A percentile compares a stretch with the other conserved stretches of the same genome.
Evolutionary conservation across 306 rosid genomes (phyloP).

Genomic region (Dalbergia cochinchinensis): DNA sequence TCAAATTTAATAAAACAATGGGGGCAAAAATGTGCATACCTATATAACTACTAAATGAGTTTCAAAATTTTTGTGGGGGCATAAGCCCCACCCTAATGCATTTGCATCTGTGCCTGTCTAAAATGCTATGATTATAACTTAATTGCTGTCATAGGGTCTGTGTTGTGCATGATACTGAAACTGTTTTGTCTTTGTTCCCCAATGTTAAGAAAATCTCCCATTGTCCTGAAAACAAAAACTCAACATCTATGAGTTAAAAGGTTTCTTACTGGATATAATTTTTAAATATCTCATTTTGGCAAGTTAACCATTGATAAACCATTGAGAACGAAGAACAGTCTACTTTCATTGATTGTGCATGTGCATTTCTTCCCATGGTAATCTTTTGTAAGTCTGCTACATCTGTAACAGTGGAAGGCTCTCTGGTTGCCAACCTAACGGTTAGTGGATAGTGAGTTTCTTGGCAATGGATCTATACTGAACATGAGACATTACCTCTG

Average conservation of each 20-base stretch:
- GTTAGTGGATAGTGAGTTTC: slow-evolving; percentile 16
- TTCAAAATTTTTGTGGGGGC: no score
- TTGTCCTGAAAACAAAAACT: slow-evolving; percentile 2
- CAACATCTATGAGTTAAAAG: neutral
- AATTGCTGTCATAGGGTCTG: slow-evolving; percentile 3
- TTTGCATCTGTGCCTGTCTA: no score
- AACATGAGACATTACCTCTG: slow-evolving; percentile 9
- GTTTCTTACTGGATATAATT: slow-evolving; percentile 12
- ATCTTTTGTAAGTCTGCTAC: slow-evolving; percentile 15
- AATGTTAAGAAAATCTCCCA: neutral
- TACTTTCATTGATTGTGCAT: neutral
- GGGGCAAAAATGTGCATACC: no score
- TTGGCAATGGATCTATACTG: slow-evolving; percentile 19
- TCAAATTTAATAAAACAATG: no score
- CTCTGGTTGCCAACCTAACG: slow-evolving; percentile 9
- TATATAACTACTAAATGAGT: no score
- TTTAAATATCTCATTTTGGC: slow-evolving; percentile 6
- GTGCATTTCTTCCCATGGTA: neutral
- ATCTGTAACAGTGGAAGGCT: slow-evolving; percentile 12
- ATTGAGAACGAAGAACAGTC: slow-evolving; percentile 12
- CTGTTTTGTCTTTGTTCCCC: neutral
- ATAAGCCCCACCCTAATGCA: no score
- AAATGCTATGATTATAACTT: neutral
- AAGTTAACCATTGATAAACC: neutral
- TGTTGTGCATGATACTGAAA: slow-evolving; percentile 21